Conservation (phyloP, 805 yeast species). For the Lipomyces kockii region DNA sequence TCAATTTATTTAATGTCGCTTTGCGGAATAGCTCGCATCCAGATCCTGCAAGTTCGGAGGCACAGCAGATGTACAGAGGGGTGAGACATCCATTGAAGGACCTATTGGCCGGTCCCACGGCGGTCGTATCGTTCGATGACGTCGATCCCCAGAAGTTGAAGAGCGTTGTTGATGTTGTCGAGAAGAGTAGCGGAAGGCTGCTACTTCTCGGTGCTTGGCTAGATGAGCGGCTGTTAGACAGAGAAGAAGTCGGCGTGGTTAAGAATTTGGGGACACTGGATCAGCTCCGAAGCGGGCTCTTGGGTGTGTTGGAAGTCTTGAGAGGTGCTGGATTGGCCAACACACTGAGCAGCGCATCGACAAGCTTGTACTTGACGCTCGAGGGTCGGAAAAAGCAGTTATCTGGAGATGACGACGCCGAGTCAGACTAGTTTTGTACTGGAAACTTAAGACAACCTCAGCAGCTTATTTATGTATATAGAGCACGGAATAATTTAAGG, state of each 20-base stretch:
- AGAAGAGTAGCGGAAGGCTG: conserved; percentile 69
- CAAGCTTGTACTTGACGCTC: conserved; percentile 72
- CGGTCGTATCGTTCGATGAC: conserved; percentile 68
- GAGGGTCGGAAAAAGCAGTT: conserved; percentile 61
- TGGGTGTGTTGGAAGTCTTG: conserved; percentile 77
- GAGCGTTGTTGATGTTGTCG: conserved; percentile 63
- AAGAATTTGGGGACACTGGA: conserved; percentile 74
- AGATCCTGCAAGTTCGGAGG: conserved; percentile 74
- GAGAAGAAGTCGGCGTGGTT: conserved; percentile 60
- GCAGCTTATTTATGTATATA: not conserved
- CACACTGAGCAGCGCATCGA: conserved; percentile 74
- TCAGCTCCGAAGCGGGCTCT: conserved; percentile 77
- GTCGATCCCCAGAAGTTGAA: conserved; percentile 73
- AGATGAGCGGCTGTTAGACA: conserved; percentile 61
- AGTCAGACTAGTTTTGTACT: not conserved
- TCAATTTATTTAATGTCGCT: conserved; percentile 73
- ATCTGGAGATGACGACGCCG: conserved; percentile 36
- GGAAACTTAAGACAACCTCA: not conserved
- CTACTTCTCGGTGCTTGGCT: conserved; percentile 85
- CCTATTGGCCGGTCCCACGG: conserved; percentile 83
- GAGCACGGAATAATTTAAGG: not conserved
- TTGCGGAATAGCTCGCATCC: conserved; percentile 67
- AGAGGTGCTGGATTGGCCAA: conserved; percentile 89
- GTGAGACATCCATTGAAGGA: conserved; percentile 67
- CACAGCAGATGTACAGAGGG: conserved; percentile 49